Evolutionary conservation across 2,329 filamentous ascomycete genomes (phyloP).

Genomic region (Aureobasidium sp.): DNA sequence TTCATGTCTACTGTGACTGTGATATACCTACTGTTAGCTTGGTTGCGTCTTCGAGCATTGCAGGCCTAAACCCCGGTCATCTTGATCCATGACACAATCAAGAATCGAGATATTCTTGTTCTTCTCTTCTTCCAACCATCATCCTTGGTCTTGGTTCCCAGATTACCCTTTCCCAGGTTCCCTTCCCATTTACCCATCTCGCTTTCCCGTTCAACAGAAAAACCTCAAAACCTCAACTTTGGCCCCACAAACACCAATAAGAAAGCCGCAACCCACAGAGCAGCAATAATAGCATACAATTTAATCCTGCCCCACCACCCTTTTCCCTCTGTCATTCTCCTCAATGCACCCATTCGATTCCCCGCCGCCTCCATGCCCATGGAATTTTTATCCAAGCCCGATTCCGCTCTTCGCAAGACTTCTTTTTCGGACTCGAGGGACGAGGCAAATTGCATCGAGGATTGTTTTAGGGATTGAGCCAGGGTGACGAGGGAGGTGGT

Average conservation of each 20-base stretch:
- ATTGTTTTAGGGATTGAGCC: slow-evolving; percentile 69
- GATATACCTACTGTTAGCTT: too few relatives aligned
- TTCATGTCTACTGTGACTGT: too few relatives aligned
- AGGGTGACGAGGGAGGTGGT: slow-evolving; percentile 76
- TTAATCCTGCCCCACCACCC: slow-evolving; percentile 75
- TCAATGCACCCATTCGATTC: slow-evolving; percentile 67
- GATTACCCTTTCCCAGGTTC: too few relatives aligned
- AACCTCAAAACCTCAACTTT: slow-evolving; percentile 68
- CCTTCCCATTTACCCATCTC: too few relatives aligned
- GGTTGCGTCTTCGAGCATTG: too few relatives aligned
- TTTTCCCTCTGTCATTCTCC: slow-evolving; percentile 76
- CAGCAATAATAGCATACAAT: slow-evolving; percentile 78
- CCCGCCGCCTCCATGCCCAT: slow-evolving; percentile 69
- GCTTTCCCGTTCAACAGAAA: too few relatives aligned
- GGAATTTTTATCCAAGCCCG: slow-evolving; percentile 71
- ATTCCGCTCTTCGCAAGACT: slow-evolving; percentile 61
- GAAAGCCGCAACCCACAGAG: slow-evolving; percentile 69
- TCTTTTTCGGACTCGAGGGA: slow-evolving; percentile 70
- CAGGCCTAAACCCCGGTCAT: too few relatives aligned
- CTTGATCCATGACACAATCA: too few relatives aligned
- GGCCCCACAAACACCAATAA: slow-evolving; percentile 79
- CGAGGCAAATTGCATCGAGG: slow-evolving; percentile 62
- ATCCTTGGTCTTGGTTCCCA: too few relatives aligned
- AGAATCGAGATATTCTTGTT: too few relatives aligned
- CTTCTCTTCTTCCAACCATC: too few relatives aligned